These are phyloP conservation scores for Plantago elongata DNA, from an alignment of 257 asterid species.

Conservation along the genomic window DNA sequence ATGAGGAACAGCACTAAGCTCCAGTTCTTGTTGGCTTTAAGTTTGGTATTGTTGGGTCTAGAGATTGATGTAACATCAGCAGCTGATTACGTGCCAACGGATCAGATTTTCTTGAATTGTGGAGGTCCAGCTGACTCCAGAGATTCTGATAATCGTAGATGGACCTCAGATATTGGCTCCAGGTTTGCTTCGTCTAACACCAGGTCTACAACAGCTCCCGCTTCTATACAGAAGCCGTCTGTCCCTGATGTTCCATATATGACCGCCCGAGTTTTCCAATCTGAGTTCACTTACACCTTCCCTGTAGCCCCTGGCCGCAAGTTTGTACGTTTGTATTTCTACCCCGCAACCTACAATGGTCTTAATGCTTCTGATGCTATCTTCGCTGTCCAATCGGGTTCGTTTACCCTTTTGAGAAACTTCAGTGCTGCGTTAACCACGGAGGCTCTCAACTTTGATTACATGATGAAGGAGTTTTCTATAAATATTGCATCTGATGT, in stretches of 20 bases:
- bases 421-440: slow-evolving; percentile 68
- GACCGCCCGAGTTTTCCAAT: slow-evolving; percentile 74
- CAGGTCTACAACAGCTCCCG: slow-evolving; percentile 47
- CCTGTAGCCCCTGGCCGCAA: slow-evolving; percentile 78
- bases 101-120: slow-evolving; percentile 68
- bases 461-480: slow-evolving; percentile 68
- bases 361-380: slow-evolving; percentile 52
- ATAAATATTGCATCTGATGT: slow-evolving; percentile 37
- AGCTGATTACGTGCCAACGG: slow-evolving; percentile 59
- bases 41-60: slow-evolving; percentile 17
- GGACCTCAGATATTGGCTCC: slow-evolving; percentile 76
- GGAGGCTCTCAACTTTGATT: slow-evolving; percentile 61
- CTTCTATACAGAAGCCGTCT: slow-evolving; percentile 63
- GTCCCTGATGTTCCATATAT: slow-evolving; percentile 78
- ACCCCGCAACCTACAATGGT: slow-evolving; percentile 58
- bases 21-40: slow-evolving; percentile 8
- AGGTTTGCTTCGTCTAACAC: slow-evolving; percentile 42
- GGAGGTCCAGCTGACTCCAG: slow-evolving; percentile 68
- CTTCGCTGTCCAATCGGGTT: slow-evolving; percentile 56
- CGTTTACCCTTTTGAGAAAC: slow-evolving; percentile 56
- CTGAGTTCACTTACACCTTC: slow-evolving; percentile 71
- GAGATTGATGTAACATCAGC: slow-evolving; percentile 28
- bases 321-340: slow-evolving; percentile 76
- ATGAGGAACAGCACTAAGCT: slow-evolving; percentile 20
- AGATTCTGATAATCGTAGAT: slow-evolving; percentile 61